These are phyloP conservation scores for Nothophoma quercina DNA, from an alignment of 2,329 filamentous ascomycete species.

Conservation along the genomic window DNA sequence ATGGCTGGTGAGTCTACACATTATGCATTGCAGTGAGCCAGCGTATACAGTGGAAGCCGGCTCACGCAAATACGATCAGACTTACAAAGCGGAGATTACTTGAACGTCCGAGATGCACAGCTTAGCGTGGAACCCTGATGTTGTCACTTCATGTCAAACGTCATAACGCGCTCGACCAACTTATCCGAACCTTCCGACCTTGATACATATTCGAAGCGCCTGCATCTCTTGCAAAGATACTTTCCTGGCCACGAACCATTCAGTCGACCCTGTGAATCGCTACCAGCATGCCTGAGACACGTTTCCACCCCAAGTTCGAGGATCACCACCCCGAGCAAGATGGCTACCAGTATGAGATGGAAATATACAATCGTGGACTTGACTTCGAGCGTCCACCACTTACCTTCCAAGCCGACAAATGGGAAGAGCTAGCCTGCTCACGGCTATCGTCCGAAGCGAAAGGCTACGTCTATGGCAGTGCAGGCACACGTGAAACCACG, in stretches of 20 bases:
- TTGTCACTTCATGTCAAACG: not conserved
- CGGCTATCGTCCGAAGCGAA: conserved; percentile 40
- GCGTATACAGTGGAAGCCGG: no score
- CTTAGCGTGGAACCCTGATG: not conserved
- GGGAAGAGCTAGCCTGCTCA: conserved; percentile 33
- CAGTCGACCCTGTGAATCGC: no score
- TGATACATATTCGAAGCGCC: not conserved
- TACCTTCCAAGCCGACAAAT: conserved; percentile 40
- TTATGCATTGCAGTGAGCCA: not conserved
- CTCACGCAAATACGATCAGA: no score
- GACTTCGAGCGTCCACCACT: conserved; percentile 42
- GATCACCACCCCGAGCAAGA: conserved; percentile 23
- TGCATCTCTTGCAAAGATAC: not conserved
- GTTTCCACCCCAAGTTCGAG: conserved; percentile 18
- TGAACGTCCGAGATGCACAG: not conserved
- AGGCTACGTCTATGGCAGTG: conserved; percentile 47
- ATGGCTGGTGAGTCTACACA: not conserved
- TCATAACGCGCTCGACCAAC: conserved; percentile 4
- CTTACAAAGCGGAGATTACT: not conserved
- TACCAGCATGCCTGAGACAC: conserved; percentile 21
- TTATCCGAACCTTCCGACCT: conserved; percentile 2
- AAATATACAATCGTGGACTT: conserved; percentile 43
- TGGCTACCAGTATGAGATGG: conserved; percentile 37
- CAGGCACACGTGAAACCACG: conserved; percentile 42
- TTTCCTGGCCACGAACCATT: no score